Percentiles rank a stretch among this genome's conserved stretches.
phyloP scores from a whole-genome alignment of 2,329 filamentous ascomycete genomes.

The Ceratocystis alfenasii region DNA sequence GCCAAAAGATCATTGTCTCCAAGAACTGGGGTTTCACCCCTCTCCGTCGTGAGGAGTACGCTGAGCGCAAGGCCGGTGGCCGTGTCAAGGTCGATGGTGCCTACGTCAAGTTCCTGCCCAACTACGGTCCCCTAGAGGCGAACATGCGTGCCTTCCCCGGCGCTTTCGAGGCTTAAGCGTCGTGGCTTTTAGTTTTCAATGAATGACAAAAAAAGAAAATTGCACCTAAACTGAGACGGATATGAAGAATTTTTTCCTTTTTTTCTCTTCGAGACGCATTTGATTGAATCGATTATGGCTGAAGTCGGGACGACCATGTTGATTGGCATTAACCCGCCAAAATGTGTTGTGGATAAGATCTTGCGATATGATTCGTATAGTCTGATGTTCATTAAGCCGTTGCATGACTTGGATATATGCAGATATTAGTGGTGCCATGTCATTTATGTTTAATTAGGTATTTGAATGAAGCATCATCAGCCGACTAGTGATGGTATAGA shows the following conservation, averaged over 20 bases:
- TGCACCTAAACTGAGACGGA: not conserved
- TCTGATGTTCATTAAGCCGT: not conserved
- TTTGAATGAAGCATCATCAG: no score
- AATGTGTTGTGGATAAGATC: no score
- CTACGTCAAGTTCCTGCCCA: constrained; percentile 97
- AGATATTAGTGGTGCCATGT: no score
- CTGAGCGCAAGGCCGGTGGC: constrained; percentile 86
- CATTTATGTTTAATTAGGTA: no score
- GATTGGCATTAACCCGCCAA: not conserved
- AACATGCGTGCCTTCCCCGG: constrained; percentile 95
- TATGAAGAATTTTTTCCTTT: not conserved
- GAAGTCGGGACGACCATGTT: not conserved
- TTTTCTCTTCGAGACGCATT: not conserved
- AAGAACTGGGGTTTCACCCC: constrained; percentile 99
- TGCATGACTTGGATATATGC: no score
- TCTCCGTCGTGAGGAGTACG: constrained; percentile 93
- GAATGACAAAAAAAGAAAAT: constrained; percentile 23
- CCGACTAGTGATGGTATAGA: no score
- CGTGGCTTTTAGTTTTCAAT: constrained; percentile 25
- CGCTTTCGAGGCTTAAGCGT: constrained; percentile 57
- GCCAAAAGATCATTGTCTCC: constrained; percentile 99
- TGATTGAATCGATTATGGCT: not conserved
- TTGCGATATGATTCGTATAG: no score
- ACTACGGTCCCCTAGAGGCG: constrained; percentile 71
- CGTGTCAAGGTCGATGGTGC: constrained; percentile 94